Conservation (phyloP, 2,329 filamentous ascomycete genomes). For the Fusarium guadeloupense region DNA sequence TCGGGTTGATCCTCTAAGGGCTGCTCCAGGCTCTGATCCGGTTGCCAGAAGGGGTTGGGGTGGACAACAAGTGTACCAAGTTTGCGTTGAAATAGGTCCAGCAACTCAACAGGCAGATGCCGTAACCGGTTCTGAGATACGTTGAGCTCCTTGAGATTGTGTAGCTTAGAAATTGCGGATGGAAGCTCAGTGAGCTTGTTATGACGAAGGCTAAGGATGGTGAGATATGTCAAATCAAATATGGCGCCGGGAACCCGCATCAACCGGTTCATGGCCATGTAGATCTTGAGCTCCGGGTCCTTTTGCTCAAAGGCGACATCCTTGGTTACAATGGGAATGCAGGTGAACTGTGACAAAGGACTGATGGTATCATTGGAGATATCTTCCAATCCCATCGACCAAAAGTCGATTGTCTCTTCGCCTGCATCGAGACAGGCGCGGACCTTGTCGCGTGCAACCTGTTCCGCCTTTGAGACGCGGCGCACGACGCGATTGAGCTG, state of each 20-base stretch:
- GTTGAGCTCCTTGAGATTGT: slow-evolving; percentile 70
- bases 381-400: slow-evolving; percentile 62
- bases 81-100: slow-evolving; percentile 59
- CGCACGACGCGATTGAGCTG: slow-evolving; percentile 48
- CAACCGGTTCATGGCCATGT: slow-evolving; percentile 68
- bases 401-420: slow-evolving; percentile 68
- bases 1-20: slow-evolving; percentile 3
- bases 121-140: slow-evolving; percentile 70
- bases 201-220: slow-evolving; percentile 71
- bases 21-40: slow-evolving; percentile 37
- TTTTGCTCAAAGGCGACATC: slow-evolving; percentile 68
- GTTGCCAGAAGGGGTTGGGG: slow-evolving; percentile 70
- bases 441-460: slow-evolving; percentile 57
- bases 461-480: slow-evolving; percentile 53
- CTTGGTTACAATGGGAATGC: slow-evolving; percentile 62
- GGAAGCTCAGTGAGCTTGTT: slow-evolving; percentile 71
- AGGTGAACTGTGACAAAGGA: slow-evolving; percentile 64
- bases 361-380: slow-evolving; percentile 67
- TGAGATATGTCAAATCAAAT: slow-evolving; percentile 69
- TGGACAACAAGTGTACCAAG: slow-evolving; percentile 65
- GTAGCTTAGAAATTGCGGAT: slow-evolving; percentile 64
- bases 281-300: slow-evolving; percentile 68
- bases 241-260: slow-evolving; percentile 65
- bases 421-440: slow-evolving; percentile 66
- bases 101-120: slow-evolving; percentile 69